phyloP scores from a whole-genome alignment of 2,329 filamentous ascomycete genomes.

The Colletotrichum plurivorum region DNA sequence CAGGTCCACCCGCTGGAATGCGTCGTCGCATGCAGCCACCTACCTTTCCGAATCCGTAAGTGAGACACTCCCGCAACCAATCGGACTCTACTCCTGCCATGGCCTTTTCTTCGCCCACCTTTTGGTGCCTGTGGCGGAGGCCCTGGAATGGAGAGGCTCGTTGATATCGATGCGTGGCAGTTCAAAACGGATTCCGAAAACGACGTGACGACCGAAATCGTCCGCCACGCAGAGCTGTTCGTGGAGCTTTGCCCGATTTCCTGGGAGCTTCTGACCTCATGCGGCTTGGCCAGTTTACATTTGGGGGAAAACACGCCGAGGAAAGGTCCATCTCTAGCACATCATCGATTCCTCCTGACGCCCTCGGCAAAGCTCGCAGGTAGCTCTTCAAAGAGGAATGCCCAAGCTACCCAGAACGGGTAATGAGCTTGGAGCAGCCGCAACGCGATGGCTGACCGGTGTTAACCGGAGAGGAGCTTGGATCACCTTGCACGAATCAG shows the following conservation, averaged over 20 bases:
- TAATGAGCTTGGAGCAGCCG: not conserved
- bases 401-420: not conserved
- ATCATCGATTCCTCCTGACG: not conserved
- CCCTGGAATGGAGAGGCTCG: constrained; percentile 6
- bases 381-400: not conserved
- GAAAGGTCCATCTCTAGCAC: not conserved
- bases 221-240: not conserved
- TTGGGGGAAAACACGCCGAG: not conserved
- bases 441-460: not conserved
- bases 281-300: not conserved
- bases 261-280: not conserved
- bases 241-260: not conserved
- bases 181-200: constrained; percentile 25
- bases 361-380: not conserved
- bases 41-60: constrained; percentile 20
- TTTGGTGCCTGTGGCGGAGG: constrained; percentile 7
- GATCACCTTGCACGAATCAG: not conserved
- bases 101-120: not conserved
- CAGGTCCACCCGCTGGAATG: constrained; percentile 25
- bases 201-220: not conserved
- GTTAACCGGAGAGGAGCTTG: not conserved
- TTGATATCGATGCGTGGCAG: constrained; percentile 17
- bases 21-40: constrained; percentile 30
- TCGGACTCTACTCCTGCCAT: not conserved
- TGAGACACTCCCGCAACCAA: constrained; percentile 13